Base-by-base conservation (phyloP, 2,329 filamentous ascomycete genomes). In the Uncinocarpus reesii region DNA sequence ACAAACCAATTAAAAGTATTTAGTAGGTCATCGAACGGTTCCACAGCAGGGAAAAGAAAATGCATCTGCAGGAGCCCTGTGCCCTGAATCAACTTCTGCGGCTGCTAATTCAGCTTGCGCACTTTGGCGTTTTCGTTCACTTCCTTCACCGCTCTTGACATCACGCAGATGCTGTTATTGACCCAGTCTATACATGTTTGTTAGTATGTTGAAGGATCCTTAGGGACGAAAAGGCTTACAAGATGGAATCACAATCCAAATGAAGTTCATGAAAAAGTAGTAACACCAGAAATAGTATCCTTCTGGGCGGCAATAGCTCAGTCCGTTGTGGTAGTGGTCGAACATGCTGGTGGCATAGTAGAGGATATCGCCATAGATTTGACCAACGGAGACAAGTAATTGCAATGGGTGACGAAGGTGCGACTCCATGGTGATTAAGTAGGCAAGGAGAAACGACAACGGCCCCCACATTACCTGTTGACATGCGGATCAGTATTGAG, bases 221-320 rank as follows among this genome's bases (percentile, higher is more conserved):
- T 23, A 7, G 32, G 38, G 18, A 21, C 16, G 15, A 24, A 23
- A 7, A 28, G 10, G 49, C 75, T 67, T 62, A 78, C 76, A 64
- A 16, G 63, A 64, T 4, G 79, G 79, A 46, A 82, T 74, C 26
- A 80, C 67, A 47, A 82, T 80, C 79, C 79, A 83, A 60, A 81
- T 77, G 44, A 73, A 72, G 58, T 83, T 83, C 77, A 81, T 80
- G 26, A 78, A 64, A 49, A 82, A 73, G 60, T 79, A 83, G 62
- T 83, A 83, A 34, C 74, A 68, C 77, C 78, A 83, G 61, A 78
- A 82, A 62, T 82, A 83, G 53, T 76, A 76, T 3, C 71, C 66
- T 62, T 83, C 79, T 0, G 79, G 79, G 49, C 79, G 68, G 54
- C 74, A 79, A 60, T 81, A 80, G 8, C 70, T 67, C 16, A 75